These are phyloP conservation scores for Syzygium malaccense DNA, from an alignment of 441 rosid genomes.

Conservation along the genomic window DNA sequence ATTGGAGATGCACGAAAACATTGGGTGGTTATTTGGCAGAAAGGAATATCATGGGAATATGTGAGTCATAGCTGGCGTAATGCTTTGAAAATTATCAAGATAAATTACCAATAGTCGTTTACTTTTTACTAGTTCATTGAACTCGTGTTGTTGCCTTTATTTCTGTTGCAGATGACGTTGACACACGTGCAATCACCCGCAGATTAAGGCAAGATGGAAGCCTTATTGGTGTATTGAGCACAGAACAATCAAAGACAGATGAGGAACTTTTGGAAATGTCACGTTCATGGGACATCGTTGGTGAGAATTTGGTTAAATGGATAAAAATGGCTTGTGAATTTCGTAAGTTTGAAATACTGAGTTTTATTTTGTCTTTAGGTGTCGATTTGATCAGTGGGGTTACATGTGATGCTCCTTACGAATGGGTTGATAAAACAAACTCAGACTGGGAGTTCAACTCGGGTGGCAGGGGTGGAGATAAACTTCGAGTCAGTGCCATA, in stretches of 20 bases:
- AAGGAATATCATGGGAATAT: slow-evolving; percentile 91
- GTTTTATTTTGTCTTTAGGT: slow-evolving; percentile 23
- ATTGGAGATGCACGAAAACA: slow-evolving; percentile 76
- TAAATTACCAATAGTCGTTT: background rate
- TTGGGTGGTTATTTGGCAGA: slow-evolving; percentile 75
- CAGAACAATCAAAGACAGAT: slow-evolving; percentile 63
- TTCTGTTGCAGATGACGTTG: slow-evolving; percentile 63
- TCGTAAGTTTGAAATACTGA: background rate
- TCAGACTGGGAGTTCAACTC: slow-evolving; percentile 74
- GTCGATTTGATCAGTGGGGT: slow-evolving; percentile 85
- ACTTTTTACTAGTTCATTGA: background rate
- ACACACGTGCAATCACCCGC: slow-evolving; percentile 90
- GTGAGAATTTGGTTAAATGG: slow-evolving; percentile 24
- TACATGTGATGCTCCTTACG: slow-evolving; percentile 62
- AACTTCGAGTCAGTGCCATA: slow-evolving; percentile 43
- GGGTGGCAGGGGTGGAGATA: slow-evolving; percentile 26
- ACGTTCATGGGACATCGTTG: slow-evolving; percentile 81
- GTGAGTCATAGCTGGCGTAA: slow-evolving; percentile 20
- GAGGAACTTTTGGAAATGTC: slow-evolving; percentile 74
- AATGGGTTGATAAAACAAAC: slow-evolving; percentile 68
- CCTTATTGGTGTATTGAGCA: slow-evolving; percentile 81
- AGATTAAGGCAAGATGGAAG: slow-evolving; percentile 93
- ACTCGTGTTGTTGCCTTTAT: background rate
- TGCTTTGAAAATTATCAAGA: background rate
- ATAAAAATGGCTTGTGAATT: background rate